phyloP scores from a whole-genome alignment of 495 filamentous ascomycete genomes.

The Lasiosphaeriaceae sp. region DNA sequence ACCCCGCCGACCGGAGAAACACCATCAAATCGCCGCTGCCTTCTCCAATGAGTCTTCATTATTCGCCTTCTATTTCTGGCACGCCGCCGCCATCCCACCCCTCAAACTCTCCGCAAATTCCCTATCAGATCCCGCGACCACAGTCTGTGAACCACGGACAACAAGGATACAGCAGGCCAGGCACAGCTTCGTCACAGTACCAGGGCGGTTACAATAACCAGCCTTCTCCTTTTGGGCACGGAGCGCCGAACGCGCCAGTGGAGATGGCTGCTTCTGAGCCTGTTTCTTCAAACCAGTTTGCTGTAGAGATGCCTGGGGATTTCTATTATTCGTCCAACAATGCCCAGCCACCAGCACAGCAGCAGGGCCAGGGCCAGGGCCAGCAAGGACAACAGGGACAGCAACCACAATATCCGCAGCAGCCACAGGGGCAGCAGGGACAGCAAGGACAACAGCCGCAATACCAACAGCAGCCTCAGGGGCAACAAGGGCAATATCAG shows the following conservation, averaged over 20 bases:
- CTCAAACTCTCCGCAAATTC: slow-evolving; percentile 33
- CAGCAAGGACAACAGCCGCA: slow-evolving; percentile 13
- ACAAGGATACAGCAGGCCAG: slow-evolving; percentile 7
- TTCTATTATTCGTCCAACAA: slow-evolving; percentile 26
- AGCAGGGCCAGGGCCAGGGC: background rate
- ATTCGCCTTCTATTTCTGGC: slow-evolving; percentile 19
- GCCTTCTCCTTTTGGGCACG: slow-evolving; percentile 8
- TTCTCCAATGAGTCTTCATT: slow-evolving; percentile 29
- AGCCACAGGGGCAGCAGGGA: slow-evolving; percentile 9
- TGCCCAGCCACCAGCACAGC: slow-evolving; percentile 13
- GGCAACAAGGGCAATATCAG: background rate
- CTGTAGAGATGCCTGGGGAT: slow-evolving; percentile 47
- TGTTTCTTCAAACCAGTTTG: slow-evolving; percentile 11
- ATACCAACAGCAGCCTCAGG: background rate
- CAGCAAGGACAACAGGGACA: background rate
- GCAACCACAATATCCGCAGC: background rate
- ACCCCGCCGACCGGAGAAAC: slow-evolving; percentile 38
- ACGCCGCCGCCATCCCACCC: slow-evolving; percentile 23
- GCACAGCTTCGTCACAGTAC: slow-evolving; percentile 18
- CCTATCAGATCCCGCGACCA: slow-evolving; percentile 41
- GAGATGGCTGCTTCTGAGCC: slow-evolving; percentile 20
- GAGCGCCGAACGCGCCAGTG: slow-evolving; percentile 10
- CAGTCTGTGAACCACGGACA: slow-evolving; percentile 15
- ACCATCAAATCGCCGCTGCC: slow-evolving; percentile 24
- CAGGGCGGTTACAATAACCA: slow-evolving; percentile 1